Base-by-base conservation (phyloP, 75 land plant species). In the Cryptomeria japonica region DNA sequence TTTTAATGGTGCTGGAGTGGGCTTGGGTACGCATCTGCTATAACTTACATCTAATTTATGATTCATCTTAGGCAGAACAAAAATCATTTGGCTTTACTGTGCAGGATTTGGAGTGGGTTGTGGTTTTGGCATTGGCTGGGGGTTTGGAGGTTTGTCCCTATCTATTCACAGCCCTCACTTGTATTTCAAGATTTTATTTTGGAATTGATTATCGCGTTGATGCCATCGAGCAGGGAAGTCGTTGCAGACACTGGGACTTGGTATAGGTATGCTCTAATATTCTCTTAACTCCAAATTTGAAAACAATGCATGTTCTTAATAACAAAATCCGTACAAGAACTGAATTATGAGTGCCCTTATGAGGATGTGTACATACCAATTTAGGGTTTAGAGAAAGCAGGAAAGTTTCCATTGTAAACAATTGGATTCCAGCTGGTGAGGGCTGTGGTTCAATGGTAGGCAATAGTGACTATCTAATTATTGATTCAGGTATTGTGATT, bases 71-170 rank as follows among this genome's bases (percentile, higher is more conserved):
- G 34, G 34, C 34, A 8, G 76, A 32, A 44, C 9, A 36, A 32
- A 2, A 72, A n/a, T 34, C 75, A 5, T 18, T 85, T 78, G 7
- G 77, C 13, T 78, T 19, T 89, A 3, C 64, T 3, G 70, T 80
- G 86, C 89, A 94, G 96, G 96, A 14, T 90, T 93, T 86, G 96
- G 96, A 31, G 58, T 92, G 28, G 96, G 96, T 3, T 94, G 96
- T 78, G 96, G 96, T 28, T 94, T 93, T 88, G 96, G 96, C 68
- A 86, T 93, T 42, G 96, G 96, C 13, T 94, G 96, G 96, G 96
- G 96, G 9, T 94, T 94, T 89, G 96, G 96, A 92, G 94, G 94
- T 93, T 51, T 51, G 55, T 51, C 55, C 16, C 2, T 0, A 51
- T 12, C 16, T 51, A 77, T 84, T 76, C 55, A 68, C 42, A 36